A percentile compares a stretch with the other conserved stretches of the same genome.
These are phyloP conservation scores for Musa itinerans DNA, from an alignment of 176 grass and related monocot species.

Conservation along the genomic window DNA sequence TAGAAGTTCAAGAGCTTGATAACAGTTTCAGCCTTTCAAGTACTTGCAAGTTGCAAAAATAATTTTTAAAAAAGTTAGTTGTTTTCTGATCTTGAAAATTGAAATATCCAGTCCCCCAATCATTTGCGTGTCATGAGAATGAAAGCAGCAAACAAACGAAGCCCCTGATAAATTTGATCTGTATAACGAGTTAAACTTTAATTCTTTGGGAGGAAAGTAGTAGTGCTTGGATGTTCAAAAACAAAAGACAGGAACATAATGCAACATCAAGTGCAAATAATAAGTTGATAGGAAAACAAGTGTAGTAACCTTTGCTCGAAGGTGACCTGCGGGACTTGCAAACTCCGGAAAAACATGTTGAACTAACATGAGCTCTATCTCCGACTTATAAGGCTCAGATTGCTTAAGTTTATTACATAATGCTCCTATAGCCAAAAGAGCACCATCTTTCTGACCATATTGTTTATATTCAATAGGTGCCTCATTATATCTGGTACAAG, in stretches of 20 bases:
- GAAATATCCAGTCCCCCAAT: no score
- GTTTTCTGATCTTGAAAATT: no score
- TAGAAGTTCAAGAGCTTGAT: no score
- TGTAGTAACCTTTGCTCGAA: constrained; percentile 61
- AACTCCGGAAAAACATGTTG: constrained; percentile 89
- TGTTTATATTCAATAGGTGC: constrained; percentile 46
- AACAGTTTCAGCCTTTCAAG: no score
- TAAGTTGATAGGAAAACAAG: constrained; percentile 3
- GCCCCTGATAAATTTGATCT: no score
- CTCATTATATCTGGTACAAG: constrained; percentile 50
- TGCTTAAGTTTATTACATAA: constrained; percentile 89
- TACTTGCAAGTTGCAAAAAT: no score
- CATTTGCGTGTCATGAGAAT: no score
- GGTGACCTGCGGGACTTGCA: constrained; percentile 43
- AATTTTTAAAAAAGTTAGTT: no score
- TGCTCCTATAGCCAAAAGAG: constrained; percentile 85
- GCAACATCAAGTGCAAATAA: neutral
- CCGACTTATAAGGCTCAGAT: constrained; percentile 72
- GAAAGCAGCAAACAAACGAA: no score
- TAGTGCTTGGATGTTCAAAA: no score
- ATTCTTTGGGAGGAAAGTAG: no score
- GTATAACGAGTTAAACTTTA: no score
- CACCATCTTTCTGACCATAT: constrained; percentile 93
- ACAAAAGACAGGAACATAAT: neutral
- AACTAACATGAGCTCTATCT: constrained; percentile 69